These are phyloP conservation scores for Paecilomyces variotii DNA, from an alignment of 2,329 filamentous ascomycete genomes.

Conservation along the genomic window DNA sequence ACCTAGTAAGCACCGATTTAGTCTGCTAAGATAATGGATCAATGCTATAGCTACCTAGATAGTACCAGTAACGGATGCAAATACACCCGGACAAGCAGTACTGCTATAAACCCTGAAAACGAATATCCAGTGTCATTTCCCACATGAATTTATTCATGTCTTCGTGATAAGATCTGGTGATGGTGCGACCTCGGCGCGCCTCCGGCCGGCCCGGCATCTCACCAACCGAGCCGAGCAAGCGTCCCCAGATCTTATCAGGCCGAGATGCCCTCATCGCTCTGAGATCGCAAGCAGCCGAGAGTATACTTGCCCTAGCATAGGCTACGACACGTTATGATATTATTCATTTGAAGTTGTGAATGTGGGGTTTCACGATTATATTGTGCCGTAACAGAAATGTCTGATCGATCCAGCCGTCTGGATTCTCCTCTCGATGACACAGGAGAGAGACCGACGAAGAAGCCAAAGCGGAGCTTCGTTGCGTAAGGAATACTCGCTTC, in stretches of 20 bases:
- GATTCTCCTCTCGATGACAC: background rate
- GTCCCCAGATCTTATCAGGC: background rate
- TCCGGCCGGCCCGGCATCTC: background rate
- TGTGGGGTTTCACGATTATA: background rate
- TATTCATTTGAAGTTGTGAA: background rate
- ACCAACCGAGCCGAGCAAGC: background rate
- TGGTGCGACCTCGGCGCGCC: background rate
- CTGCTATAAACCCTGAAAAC: too few relatives aligned
- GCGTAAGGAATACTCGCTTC: conserved; percentile 2
- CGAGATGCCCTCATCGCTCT: background rate
- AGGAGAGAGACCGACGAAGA: conserved; percentile 5
- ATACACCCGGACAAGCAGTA: too few relatives aligned
- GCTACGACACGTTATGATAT: background rate
- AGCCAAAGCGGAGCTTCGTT: conserved; percentile 5
- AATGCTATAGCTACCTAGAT: too few relatives aligned
- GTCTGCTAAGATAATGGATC: too few relatives aligned
- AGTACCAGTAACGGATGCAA: too few relatives aligned
- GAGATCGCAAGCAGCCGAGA: background rate
- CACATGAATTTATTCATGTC: too few relatives aligned
- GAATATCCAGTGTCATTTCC: too few relatives aligned
- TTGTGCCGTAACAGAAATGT: background rate
- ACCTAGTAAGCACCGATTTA: too few relatives aligned
- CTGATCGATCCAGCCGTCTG: background rate
- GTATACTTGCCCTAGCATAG: background rate
- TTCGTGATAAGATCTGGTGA: background rate